Percentiles rank a stretch among this genome's conserved stretches.
Evolutionary conservation across 495 filamentous ascomycete genomes (phyloP).

Genomic region (Neurospora sp.): DNA sequence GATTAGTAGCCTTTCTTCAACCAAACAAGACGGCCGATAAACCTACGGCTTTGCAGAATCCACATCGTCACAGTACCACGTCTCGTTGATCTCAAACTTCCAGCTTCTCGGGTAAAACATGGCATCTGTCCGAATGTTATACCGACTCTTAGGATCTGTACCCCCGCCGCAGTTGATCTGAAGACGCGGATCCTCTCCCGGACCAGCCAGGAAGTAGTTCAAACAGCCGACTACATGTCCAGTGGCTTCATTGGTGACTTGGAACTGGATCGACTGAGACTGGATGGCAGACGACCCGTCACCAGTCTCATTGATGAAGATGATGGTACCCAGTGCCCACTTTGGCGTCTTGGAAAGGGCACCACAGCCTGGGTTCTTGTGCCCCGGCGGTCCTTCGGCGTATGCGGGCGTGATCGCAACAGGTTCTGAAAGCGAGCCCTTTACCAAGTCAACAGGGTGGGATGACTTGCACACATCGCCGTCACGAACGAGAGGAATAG

Average conservation of each 20-base stretch:
- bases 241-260: constrained; percentile 13
- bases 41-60: constrained; percentile 22
- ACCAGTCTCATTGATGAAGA: constrained; percentile 11
- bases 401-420: constrained; percentile 15
- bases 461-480: not conserved
- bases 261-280: constrained; percentile 9
- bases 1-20: not conserved
- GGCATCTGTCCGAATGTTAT: constrained; percentile 10
- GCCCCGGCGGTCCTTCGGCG: constrained; percentile 8
- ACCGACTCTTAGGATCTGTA: constrained; percentile 1
- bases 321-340: constrained; percentile 11
- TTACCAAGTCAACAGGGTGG: constrained; percentile 11
- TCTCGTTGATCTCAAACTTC: constrained; percentile 15
- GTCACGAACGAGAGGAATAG: constrained; percentile 2
- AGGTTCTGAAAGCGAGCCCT: constrained; percentile 9
- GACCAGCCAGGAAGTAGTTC: not conserved
- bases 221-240: constrained; percentile 22
- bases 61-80: constrained; percentile 23
- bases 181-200: not conserved
- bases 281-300: constrained; percentile 5
- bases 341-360: constrained; percentile 5
- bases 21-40: not conserved
- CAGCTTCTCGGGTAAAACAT: constrained; percentile 10
- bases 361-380: constrained; percentile 7
- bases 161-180: constrained; percentile 10